Evolutionary conservation across 2,329 filamentous ascomycete species (phyloP), one percentile per base, ranked within the genome.

Genomic region (Aspergillus viridinutans): DNA sequence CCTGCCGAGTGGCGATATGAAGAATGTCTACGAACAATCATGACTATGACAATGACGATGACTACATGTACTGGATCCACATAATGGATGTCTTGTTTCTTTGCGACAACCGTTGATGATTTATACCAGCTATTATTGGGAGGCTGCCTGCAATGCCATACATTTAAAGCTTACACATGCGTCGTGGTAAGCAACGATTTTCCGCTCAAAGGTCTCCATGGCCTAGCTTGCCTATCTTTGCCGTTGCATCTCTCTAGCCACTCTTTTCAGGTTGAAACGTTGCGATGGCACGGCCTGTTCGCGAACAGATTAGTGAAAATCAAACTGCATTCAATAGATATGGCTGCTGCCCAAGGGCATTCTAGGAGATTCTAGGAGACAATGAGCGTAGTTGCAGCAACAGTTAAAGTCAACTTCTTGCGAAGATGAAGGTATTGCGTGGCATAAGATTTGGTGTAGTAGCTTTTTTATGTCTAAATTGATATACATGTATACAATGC

Each of bases 11-110:
- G 20, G 49, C 29, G 29, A 26, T 45, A 35, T 42, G 55, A 35
- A 20, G 20, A 43, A 28, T 35, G 14, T 51, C 50, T 54, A 58
- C 54, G 55, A 54, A 61, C 54, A 52, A 57, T 59, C 53, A 61
- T 45, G 57, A 59, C 55, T 53, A 55, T 64, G 58, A 69, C 49
- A 61, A 67, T 55, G 55, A 62, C 57, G 59, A 70, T 55, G 60
- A 68, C 61, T 40, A 40, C 38, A 21, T 47, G 43, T 47, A 47
- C 43, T n/a, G 6, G 43, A 23, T 47, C 6, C 17, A 12, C n/a
- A 48, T 54, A 42, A 49, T 53, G 52, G 53, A 28, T 54, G 28
- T 28, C 54, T 54, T 45, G 43, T 48, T 54, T 38, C 40, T 7
- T 38, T 38, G 4, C 32, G 5, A 38, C 32, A 7, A 38, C 32